phyloP scores from a whole-genome alignment of 2,329 filamentous ascomycete species.

The Alternaria gaisen region DNA sequence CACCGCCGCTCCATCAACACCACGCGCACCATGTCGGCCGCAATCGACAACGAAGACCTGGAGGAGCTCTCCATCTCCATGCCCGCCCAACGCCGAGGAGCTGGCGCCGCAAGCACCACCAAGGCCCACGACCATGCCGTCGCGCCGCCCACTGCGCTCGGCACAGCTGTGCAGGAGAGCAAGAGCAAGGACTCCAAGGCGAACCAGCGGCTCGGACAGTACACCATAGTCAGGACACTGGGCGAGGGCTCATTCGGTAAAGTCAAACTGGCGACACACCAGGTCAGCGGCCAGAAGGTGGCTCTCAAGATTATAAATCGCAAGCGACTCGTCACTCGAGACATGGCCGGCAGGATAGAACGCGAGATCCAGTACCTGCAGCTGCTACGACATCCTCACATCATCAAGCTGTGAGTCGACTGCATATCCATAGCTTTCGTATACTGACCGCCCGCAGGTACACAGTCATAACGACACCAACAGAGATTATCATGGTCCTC shows the following conservation, averaged over 20 bases:
- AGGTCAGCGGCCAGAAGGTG: conserved; percentile 91
- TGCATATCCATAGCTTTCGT: too few species aligned
- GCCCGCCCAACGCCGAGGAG: conserved; percentile 67
- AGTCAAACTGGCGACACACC: conserved; percentile 94
- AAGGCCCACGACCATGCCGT: conserved; percentile 47
- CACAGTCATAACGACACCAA: conserved; percentile 93
- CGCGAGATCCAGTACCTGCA: conserved; percentile 98
- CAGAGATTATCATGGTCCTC: conserved; percentile 98
- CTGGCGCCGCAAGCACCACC: conserved; percentile 37
- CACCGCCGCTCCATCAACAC: conserved; percentile 3
- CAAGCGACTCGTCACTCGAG: conserved; percentile 93
- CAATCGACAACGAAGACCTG: conserved; percentile 78
- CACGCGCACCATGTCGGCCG: conserved; percentile 47
- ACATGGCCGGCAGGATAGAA: conserved; percentile 98
- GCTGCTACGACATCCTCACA: conserved; percentile 93
- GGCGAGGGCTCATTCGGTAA: conserved; percentile 98
- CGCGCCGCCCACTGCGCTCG: conserved; percentile 35
- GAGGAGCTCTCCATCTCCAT: conserved; percentile 75
- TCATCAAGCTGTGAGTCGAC: conserved; percentile 87
- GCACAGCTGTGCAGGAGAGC: conserved; percentile 45
- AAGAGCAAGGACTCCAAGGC: conserved; percentile 65
- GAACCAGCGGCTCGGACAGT: conserved; percentile 88
- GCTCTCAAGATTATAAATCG: conserved; percentile 97
- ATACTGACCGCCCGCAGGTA: conserved; percentile 64
- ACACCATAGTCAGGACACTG: conserved; percentile 87